Conservation (phyloP, 202 grass and related monocot species). For the Musa balbisiana region DNA sequence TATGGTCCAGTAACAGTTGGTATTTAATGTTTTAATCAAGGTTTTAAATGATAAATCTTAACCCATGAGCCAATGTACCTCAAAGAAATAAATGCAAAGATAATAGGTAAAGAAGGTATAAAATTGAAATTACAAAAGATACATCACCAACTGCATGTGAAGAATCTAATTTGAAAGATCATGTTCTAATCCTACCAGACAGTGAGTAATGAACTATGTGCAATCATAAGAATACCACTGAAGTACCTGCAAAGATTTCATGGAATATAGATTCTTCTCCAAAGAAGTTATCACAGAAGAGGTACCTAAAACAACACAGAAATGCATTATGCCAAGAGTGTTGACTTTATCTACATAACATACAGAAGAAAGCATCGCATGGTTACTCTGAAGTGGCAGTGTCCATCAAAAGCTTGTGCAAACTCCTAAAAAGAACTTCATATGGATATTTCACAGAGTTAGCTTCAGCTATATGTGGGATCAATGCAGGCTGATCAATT, state of each 20-base stretch:
- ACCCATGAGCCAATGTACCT: too few species aligned
- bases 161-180: too few species aligned
- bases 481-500: slow-evolving; percentile 97
- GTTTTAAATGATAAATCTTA: too few species aligned
- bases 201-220: too few species aligned
- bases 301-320: slow-evolving; percentile 44
- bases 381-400: slow-evolving; percentile 96
- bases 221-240: background rate
- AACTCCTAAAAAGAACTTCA: slow-evolving; percentile 99
- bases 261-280: slow-evolving; percentile 85
- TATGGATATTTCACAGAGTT: slow-evolving; percentile 97
- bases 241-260: slow-evolving; percentile 94
- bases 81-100: too few species aligned
- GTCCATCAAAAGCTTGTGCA: slow-evolving; percentile 98
- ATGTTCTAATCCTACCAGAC: too few species aligned
- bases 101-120: too few species aligned
- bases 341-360: slow-evolving; percentile 1
- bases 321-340: background rate
- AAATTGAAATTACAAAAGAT: too few species aligned
- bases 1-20: too few species aligned
- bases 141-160: too few species aligned
- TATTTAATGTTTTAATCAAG: too few species aligned
- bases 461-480: slow-evolving; percentile 98
- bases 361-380: slow-evolving; percentile 4
- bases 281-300: slow-evolving; percentile 98